Percentiles rank a stretch among this genome's conserved stretches.
These are phyloP conservation scores for Salix koriyanagi DNA, from an alignment of 345 rosid genomes.

Conservation along the genomic window DNA sequence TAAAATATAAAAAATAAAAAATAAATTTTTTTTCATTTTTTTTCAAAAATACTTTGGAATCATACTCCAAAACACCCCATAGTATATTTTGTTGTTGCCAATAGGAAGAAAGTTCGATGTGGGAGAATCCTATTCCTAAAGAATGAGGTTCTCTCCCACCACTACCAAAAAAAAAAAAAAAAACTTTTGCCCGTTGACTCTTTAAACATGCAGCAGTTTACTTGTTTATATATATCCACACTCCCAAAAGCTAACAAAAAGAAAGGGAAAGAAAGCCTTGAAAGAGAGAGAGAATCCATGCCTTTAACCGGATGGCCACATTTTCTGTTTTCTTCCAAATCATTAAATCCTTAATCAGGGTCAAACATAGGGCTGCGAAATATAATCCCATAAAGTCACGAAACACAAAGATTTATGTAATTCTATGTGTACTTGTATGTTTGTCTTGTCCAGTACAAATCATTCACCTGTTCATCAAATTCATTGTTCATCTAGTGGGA, in stretches of 20 bases:
- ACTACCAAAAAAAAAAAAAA: slow-evolving; percentile 7
- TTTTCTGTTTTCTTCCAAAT: neutral
- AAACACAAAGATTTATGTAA: neutral
- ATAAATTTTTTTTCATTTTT: too few species aligned
- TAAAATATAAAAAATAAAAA: too few species aligned
- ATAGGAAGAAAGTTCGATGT: slow-evolving; percentile 48
- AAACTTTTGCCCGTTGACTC: slow-evolving; percentile 35
- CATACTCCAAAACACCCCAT: neutral
- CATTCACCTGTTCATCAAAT: neutral
- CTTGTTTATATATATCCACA: slow-evolving; percentile 41
- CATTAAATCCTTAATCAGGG: neutral
- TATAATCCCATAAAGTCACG: neutral
- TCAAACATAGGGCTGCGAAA: slow-evolving; percentile 8
- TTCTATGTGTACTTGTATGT: slow-evolving; percentile 5
- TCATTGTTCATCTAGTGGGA: neutral
- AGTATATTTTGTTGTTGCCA: slow-evolving; percentile 22
- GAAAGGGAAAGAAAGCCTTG: slow-evolving; percentile 17
- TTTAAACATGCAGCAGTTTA: slow-evolving; percentile 20
- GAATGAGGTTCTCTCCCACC: slow-evolving; percentile 66
- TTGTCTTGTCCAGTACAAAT: slow-evolving; percentile 4
- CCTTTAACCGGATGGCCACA: slow-evolving; percentile 22
- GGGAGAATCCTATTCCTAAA: slow-evolving; percentile 47
- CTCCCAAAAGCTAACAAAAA: slow-evolving; percentile 8
- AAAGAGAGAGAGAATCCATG: slow-evolving; percentile 27
- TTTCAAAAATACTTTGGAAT: rapidly evolving